Evolutionary conservation across 2,329 filamentous ascomycete genomes (phyloP).

Genomic region (Exophiala lecanii-corni): DNA sequence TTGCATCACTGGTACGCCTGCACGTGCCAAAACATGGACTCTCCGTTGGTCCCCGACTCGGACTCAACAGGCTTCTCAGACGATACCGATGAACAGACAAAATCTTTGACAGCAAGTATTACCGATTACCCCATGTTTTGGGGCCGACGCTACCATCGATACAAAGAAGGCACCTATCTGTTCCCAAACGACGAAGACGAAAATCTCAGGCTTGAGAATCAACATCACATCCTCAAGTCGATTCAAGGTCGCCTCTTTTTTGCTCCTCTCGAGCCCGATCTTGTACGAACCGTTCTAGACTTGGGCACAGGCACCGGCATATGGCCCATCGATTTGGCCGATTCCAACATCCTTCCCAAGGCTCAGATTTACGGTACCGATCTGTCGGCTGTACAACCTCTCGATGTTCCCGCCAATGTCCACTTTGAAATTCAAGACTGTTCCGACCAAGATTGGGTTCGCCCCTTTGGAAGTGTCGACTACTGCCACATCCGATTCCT

Average conservation of each 20-base stretch:
- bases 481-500: slow-evolving; percentile 58
- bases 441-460: slow-evolving; percentile 56
- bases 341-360: slow-evolving; percentile 48
- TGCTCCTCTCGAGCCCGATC: slow-evolving; percentile 41
- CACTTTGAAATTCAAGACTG: slow-evolving; percentile 69
- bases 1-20: no score
- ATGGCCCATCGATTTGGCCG: slow-evolving; percentile 65
- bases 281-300: slow-evolving; percentile 48
- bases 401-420: slow-evolving; percentile 65
- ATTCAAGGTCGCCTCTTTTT: slow-evolving; percentile 44
- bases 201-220: slow-evolving; percentile 51
- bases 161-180: slow-evolving; percentile 42
- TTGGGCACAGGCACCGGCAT: slow-evolving; percentile 59
- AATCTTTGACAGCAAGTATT: slow-evolving; percentile 40
- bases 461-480: slow-evolving; percentile 50
- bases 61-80: slow-evolving; percentile 17
- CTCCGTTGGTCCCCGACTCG: slow-evolving; percentile 18
- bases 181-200: slow-evolving; percentile 53
- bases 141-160: slow-evolving; percentile 42
- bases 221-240: slow-evolving; percentile 51
- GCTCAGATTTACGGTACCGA: slow-evolving; percentile 60
- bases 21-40: slow-evolving; percentile 20
- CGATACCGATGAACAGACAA: slow-evolving; percentile 31
- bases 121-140: slow-evolving; percentile 41
- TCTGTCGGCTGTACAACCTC: slow-evolving; percentile 63